Percentiles rank a stretch among this genome's conserved stretches.
These are phyloP conservation scores for Ogataea philodendri DNA, from an alignment of 805 yeast genomes.

Conservation along the genomic window DNA sequence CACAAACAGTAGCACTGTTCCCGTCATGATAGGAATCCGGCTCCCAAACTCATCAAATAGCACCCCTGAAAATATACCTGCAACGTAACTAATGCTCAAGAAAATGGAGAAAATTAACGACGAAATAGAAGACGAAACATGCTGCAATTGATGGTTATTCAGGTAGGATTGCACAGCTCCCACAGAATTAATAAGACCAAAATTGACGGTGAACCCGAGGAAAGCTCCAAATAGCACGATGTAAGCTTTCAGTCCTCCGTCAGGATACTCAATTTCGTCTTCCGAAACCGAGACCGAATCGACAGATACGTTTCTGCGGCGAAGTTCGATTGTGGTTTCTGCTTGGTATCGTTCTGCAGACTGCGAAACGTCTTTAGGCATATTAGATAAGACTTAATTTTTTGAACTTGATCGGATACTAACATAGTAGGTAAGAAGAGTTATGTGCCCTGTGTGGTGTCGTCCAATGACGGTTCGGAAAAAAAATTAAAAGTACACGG, in stretches of 20 bases:
- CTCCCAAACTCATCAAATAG: constrained; percentile 56
- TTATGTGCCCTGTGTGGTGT: constrained; percentile 13
- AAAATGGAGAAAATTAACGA: constrained; percentile 67
- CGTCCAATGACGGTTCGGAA: constrained; percentile 20
- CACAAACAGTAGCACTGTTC: constrained; percentile 41
- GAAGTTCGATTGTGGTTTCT: constrained; percentile 8
- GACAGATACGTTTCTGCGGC: constrained; percentile 7
- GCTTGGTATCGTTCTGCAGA: constrained; percentile 1
- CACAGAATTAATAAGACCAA: constrained; percentile 56
- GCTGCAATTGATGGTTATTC: constrained; percentile 50
- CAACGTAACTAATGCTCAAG: constrained; percentile 45
- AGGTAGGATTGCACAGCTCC: constrained; percentile 66
- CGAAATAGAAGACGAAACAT: constrained; percentile 44
- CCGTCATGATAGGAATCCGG: constrained; percentile 39
- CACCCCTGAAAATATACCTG: constrained; percentile 54
- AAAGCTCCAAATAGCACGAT: constrained; percentile 56
- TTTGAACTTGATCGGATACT: no score
- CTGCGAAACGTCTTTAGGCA: neutral
- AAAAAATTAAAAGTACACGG: constrained; percentile 8
- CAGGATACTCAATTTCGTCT: constrained; percentile 41
- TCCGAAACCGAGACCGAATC: constrained; percentile 13
- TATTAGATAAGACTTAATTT: neutral
- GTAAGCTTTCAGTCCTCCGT: constrained; percentile 61
- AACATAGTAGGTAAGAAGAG: no score
- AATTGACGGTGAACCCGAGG: constrained; percentile 50